Conservation (phyloP, 805 yeast genomes). For the Torulaspora microellipsoides region DNA sequence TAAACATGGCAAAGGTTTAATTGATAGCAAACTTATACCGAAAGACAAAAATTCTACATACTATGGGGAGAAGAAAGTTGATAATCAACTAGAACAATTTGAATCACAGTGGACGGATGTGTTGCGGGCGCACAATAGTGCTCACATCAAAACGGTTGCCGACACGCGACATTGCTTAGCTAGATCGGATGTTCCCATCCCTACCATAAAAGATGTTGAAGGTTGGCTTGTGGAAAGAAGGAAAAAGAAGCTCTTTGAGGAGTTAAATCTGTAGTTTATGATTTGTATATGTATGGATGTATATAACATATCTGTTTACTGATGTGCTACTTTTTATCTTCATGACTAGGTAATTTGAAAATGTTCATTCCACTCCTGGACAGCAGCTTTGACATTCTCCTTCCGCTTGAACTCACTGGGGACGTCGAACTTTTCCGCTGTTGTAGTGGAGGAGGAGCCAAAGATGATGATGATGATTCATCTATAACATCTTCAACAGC, state of each 20-base stretch:
- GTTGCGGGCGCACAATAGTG: constrained; percentile 9
- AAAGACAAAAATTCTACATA: constrained; percentile 3
- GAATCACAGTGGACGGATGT: constrained; percentile 16
- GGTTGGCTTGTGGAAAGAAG: constrained; percentile 43
- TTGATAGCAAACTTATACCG: constrained; percentile 11
- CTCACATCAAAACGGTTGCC: constrained; percentile 12
- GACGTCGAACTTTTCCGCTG: constrained; percentile 7
- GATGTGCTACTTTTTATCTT: constrained; percentile 8
- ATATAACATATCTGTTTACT: not conserved
- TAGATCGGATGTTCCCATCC: constrained; percentile 15
- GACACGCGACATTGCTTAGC: not conserved
- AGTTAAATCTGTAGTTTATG: constrained; percentile 12
- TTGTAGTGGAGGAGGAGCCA: constrained; percentile 5
- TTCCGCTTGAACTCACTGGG: constrained; percentile 15
- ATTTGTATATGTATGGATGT: not conserved
- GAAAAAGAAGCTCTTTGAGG: constrained; percentile 40
- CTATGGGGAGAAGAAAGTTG: constrained; percentile 1
- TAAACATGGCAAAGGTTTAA: constrained; percentile 13
- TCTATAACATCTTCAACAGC: constrained; percentile 3
- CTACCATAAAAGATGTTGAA: constrained; percentile 41
- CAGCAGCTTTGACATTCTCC: constrained; percentile 26
- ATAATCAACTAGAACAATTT: constrained; percentile 6
- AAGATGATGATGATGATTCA: constrained; percentile 2
- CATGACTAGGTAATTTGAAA: constrained; percentile 27
- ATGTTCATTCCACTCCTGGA: constrained; percentile 28